Evolutionary conservation across 805 yeast genomes (phyloP), one percentile per base, ranked within the genome.

Genomic region (Priceomyces medius): DNA sequence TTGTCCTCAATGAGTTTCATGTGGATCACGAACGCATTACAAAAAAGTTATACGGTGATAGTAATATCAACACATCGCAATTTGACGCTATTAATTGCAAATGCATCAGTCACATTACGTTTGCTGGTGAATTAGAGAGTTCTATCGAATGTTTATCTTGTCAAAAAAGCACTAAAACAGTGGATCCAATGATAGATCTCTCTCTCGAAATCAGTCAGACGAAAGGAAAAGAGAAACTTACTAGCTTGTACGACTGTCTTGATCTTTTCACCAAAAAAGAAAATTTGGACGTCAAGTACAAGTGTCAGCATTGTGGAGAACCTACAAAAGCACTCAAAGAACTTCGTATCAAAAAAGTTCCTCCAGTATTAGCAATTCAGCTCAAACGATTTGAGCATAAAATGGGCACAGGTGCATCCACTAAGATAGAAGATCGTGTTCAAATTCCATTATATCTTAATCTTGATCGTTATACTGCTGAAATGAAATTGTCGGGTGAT

Each of bases 151-250:
- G 99, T 60, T 67, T 77, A 3, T 72, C 77, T 32, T 90, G 97
- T 59, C 68, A 73, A 3, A 71, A 76, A 20, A 69, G 76, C 19
- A 82, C 87, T n/a, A 70, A 66, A 26, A 87, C 93, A 0, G 71
- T 81, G 20, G 99, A 93, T 59, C 97, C 97, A 3, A 80, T 87
- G 72, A 75, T 93, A 65, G 99, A 93, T 59, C 63, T 93, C 20
- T 86, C 96, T 2, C 70, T 93, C 44, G 96, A 88, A 54, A 79
- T 90, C 40, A 64, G 54, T 29, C 57, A 58, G 34, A 33, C 53
- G 45, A 48, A 46, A 35, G 63, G 68, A 31, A 65, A 68, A 37
- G 50, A 59, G 3, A 50, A 52, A 35, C 51, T 45, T 23, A 35
- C 58, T 10, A 53, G 71, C 3, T 61, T 91, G 20, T 71, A 73